These are phyloP conservation scores for Abrus pulchellus DNA, from an alignment of 306 rosid species.

Conservation along the genomic window DNA sequence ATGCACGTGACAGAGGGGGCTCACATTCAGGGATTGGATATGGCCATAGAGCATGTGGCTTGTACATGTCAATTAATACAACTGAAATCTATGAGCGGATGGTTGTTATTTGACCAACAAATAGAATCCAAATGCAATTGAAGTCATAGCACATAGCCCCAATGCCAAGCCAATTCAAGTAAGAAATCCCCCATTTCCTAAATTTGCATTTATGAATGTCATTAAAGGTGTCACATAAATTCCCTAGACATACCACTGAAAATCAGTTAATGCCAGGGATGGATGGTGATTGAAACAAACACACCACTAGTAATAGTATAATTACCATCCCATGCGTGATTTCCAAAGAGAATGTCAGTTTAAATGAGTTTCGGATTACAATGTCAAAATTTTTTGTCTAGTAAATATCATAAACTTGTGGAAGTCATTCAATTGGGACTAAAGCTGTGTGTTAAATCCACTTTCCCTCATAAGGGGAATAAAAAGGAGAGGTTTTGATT, in stretches of 20 bases:
- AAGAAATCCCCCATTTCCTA: slow-evolving; percentile 55
- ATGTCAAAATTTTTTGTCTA: slow-evolving; percentile 30
- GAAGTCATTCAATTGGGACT: slow-evolving; percentile 49
- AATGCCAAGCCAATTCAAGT: slow-evolving; percentile 51
- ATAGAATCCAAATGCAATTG: slow-evolving; percentile 27
- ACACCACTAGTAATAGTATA: no score
- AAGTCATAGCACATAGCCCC: slow-evolving; percentile 28
- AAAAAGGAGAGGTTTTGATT: slow-evolving; percentile 60
- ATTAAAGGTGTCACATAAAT: slow-evolving; percentile 54
- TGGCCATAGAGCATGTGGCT: slow-evolving; percentile 52
- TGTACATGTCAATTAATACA: slow-evolving; percentile 47
- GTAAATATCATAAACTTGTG: slow-evolving; percentile 48
- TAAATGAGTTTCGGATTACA: slow-evolving; percentile 45
- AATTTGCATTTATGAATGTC: slow-evolving; percentile 54
- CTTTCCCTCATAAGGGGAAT: slow-evolving; percentile 42
- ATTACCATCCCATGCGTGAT: slow-evolving; percentile 26
- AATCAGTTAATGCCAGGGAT: slow-evolving; percentile 47
- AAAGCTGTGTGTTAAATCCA: slow-evolving; percentile 57
- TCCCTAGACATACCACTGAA: slow-evolving; percentile 58
- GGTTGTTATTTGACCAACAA: slow-evolving; percentile 42
- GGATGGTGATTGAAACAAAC: slow-evolving; percentile 41
- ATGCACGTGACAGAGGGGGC: slow-evolving; percentile 39
- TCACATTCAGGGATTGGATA: slow-evolving; percentile 46
- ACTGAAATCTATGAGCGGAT: slow-evolving; percentile 47
- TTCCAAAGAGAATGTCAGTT: slow-evolving; percentile 49